These are phyloP conservation scores for Chaetomium sp. DNA, from an alignment of 2,329 filamentous ascomycete species.

Conservation along the genomic window DNA sequence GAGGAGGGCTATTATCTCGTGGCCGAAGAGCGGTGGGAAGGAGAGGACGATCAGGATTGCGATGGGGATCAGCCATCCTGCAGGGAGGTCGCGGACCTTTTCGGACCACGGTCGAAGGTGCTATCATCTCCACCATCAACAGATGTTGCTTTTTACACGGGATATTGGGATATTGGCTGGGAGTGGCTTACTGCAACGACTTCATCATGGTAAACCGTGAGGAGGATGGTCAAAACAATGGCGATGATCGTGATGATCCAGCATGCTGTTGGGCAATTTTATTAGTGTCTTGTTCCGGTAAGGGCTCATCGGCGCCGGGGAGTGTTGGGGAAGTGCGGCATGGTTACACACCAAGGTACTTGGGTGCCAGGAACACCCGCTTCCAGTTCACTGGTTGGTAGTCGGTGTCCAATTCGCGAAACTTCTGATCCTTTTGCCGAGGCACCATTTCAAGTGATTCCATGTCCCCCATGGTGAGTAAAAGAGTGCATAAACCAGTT, in stretches of 20 bases:
- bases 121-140: slow-evolving; percentile 28
- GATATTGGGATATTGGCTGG: background rate
- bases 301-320: background rate
- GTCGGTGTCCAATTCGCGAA: slow-evolving; percentile 36
- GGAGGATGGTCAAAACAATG: slow-evolving; percentile 38
- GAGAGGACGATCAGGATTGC: slow-evolving; percentile 45
- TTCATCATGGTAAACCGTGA: slow-evolving; percentile 44
- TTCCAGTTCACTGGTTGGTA: slow-evolving; percentile 43
- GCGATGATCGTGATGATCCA: slow-evolving; percentile 39
- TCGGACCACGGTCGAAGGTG: slow-evolving; percentile 42
- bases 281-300: background rate
- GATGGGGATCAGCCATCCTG: slow-evolving; percentile 46
- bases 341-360: slow-evolving; percentile 38
- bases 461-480: slow-evolving; percentile 4
- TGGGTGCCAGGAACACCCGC: slow-evolving; percentile 40
- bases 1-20: slow-evolving; percentile 47
- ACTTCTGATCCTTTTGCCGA: background rate
- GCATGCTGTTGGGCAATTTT: slow-evolving; percentile 28
- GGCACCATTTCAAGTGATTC: slow-evolving; percentile 14
- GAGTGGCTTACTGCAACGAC: slow-evolving; percentile 40
- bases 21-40: slow-evolving; percentile 47
- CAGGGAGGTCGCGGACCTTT: slow-evolving; percentile 43
- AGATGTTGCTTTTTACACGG: background rate
- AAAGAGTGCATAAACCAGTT: background rate
- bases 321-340: slow-evolving; percentile 23